phyloP scores from a whole-genome alignment of 2,329 filamentous ascomycete species.

The Colletotrichum lupini region DNA sequence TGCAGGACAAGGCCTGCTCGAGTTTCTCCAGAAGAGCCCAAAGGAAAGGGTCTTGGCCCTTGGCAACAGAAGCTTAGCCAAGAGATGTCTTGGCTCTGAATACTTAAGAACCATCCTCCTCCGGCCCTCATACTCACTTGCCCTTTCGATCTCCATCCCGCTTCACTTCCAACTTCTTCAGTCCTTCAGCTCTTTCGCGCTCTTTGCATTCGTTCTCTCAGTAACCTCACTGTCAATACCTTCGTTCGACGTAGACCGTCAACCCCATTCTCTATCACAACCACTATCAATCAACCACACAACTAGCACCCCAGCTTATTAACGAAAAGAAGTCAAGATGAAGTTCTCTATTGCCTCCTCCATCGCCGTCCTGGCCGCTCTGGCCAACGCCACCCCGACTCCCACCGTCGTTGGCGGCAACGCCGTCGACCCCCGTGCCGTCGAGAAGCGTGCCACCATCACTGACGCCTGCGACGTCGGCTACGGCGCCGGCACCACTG shows the following conservation, averaged over 20 bases:
- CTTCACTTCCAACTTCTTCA: slow-evolving; percentile 28
- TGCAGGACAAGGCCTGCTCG: not conserved
- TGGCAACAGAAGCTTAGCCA: slow-evolving; percentile 30
- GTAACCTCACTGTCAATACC: slow-evolving; percentile 18
- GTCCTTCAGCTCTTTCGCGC: slow-evolving; percentile 28
- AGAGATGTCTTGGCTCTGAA: slow-evolving; percentile 12
- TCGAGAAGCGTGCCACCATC: slow-evolving; percentile 48
- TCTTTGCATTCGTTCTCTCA: slow-evolving; percentile 31
- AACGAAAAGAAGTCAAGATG: slow-evolving; percentile 38
- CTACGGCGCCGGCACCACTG: slow-evolving; percentile 58
- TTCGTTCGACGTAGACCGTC: slow-evolving; percentile 36
- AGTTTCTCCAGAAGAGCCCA: not conserved
- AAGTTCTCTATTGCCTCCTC: slow-evolving; percentile 45
- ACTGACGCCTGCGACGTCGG: slow-evolving; percentile 50
- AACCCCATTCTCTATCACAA: slow-evolving; percentile 20
- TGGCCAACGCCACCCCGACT: slow-evolving; percentile 45
- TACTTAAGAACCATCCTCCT: slow-evolving; percentile 21
- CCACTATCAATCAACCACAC: not conserved
- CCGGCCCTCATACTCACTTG: not conserved
- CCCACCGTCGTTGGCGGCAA: slow-evolving; percentile 42
- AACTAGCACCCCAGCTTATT: slow-evolving; percentile 4
- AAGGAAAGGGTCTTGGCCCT: slow-evolving; percentile 22
- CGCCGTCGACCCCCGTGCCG: slow-evolving; percentile 37
- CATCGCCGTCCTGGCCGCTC: slow-evolving; percentile 42
- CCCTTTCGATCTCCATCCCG: slow-evolving; percentile 22